Base-by-base conservation (phyloP, 345 rosid species). In the Rubroshorea leprosula region DNA sequence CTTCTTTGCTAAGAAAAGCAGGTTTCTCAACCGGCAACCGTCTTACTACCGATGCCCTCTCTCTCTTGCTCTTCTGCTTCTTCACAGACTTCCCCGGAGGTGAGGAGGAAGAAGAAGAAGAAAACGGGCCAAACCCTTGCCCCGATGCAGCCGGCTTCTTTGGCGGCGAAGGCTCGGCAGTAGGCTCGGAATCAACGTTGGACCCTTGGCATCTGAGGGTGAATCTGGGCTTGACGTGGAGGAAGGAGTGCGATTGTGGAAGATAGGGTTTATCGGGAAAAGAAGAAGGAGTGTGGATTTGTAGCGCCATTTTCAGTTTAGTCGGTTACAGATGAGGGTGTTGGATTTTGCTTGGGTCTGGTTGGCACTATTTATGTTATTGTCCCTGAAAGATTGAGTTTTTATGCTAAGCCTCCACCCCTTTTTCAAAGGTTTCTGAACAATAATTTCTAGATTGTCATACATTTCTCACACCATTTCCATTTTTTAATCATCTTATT, bases 301-400 rank as follows among this genome's bases (percentile, higher is more conserved):
- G 86, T 52, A 82, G 80, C 90, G 92, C 90, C 98, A 88, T 88
- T 74, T 77, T 73, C 73, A 46, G 75, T 69, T 79, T 72, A 23
- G 72, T 73, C 46, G 49, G 74, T 72, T 64, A 26, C 38, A 16
- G 64, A 60, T 17, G 22, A 3, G 0, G 4, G 17, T 15, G 64
- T 26, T 19, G n/a, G 10, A 3, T 13, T 43, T 23, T 13, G 47
- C 16, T 13, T 39, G n/a, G 25, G 8, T 14, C 19, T 26, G 10
- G 17, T 45, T 23, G 43, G n/a, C 15, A 18, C 16, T 35, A n/a
- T 49, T 8, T 49, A 4, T 15, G 27, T 49, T 10, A 0, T 9
- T 9, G 10, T 12, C 22, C 48, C 49, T 26, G 9, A 1, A 5
- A 21, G 15, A 20, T 60, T 54, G 21, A 49, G 29, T 60, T 49